Conservation (phyloP, 345 rosid species). For the Psidium guajava region DNA sequence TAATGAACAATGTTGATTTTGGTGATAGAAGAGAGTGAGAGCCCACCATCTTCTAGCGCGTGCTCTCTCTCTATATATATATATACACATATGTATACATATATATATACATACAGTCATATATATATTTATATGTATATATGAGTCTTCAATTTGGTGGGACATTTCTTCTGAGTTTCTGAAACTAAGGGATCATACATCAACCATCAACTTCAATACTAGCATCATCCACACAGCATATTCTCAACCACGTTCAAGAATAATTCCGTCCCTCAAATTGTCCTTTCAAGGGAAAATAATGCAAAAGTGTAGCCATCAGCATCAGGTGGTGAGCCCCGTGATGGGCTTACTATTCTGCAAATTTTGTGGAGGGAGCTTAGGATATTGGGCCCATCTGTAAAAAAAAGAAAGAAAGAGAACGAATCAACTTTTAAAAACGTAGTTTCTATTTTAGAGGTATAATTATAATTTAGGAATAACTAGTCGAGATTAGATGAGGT, state of each 20-base stretch:
- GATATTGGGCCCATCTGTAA: not conserved
- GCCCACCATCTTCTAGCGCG: not conserved
- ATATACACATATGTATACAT: too few species aligned
- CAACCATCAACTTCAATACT: not conserved
- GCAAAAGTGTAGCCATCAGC: not conserved
- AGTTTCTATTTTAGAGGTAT: too few species aligned
- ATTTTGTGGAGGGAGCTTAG: not conserved
- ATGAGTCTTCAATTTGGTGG: not conserved
- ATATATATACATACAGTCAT: too few species aligned
- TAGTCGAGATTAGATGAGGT: too few species aligned
- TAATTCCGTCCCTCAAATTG: not conserved
- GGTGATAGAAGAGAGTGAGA: not conserved
- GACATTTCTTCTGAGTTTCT: not conserved
- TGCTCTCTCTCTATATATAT: not conserved
- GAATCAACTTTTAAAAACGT: not conserved
- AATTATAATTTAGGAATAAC: too few species aligned
- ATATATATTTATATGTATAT: too few species aligned
- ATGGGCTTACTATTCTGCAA: not conserved
- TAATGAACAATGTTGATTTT: not conserved
- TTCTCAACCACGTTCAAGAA: not conserved
- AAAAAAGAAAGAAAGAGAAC: not conserved
- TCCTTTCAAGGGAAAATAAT: not conserved
- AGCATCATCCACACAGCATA: not conserved
- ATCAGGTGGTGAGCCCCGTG: not conserved
- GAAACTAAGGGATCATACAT: not conserved